Evolutionary conservation across 2,329 filamentous ascomycete genomes (phyloP), one percentile per base, ranked within the genome.

Genomic region (Pseudomassariella vexata): DNA sequence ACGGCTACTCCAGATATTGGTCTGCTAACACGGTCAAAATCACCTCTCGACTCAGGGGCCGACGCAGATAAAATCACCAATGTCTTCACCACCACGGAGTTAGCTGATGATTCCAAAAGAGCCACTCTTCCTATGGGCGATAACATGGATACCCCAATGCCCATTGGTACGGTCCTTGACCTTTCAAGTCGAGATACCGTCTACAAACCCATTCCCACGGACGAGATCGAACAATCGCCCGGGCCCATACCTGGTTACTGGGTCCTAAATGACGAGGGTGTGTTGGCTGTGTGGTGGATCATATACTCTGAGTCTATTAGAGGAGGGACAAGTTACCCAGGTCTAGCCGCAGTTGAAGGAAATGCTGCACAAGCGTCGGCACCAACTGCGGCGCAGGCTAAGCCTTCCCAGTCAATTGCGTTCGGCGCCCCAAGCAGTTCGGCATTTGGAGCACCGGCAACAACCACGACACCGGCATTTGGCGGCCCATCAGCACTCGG

Each of bases 281-380:
- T 94, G 8, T 66, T 98, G 11, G 79, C 77, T 27, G 73, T 79
- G 9, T 98, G 90, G 88, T 95, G 90, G 86, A 62, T 96, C 25
- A 74, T 96, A 14, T 95, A 95, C 60, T 77, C 83, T 21, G 87
- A 94, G 24, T 88, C 90, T 2, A 79, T 98, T 39, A 76, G 81
- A 37, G 68, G 81, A 46, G 80, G 80, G 4, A 77, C 76, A 6
- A 74, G 76, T 1, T 96, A 88, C 55, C 73, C 82, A 24, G 85
- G 83, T 5, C 65, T 95, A 41, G 63, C 70, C 24, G 63, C 60
- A 26, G 64, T 63, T 19, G 63, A 66, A 36, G 57, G 58, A 3
- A 48, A 52, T 35, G 41, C 49, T 42, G 46, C 8, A 8, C 8
- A 8, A 26, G 14, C 55, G 4, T 45, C 50, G 2, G 46, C 56